Evolutionary conservation across 202 grass and related monocot species (phyloP).

Genomic region (Schoenoplectus triqueter): DNA sequence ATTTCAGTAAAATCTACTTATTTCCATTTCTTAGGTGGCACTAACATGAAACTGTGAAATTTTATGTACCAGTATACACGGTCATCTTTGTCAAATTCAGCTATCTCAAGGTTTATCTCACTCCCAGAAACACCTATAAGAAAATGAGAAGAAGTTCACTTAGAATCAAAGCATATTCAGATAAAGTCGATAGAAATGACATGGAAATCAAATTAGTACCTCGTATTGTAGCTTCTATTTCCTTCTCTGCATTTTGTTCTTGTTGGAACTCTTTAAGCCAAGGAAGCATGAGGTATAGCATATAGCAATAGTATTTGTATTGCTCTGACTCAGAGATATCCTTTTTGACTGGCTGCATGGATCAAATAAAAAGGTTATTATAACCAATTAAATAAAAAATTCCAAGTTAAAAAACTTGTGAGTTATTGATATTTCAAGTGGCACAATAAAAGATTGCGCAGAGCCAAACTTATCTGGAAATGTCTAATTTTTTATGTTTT

Average conservation of each 20-base stretch:
- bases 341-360: constrained; percentile 41
- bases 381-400: constrained; percentile 16
- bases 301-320: constrained; percentile 52
- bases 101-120: constrained; percentile 57
- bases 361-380: neutral
- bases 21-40: neutral
- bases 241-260: constrained; percentile 67
- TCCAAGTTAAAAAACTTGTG: neutral
- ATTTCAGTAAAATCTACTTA: constrained; percentile 6
- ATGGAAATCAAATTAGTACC: constrained; percentile 41
- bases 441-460: neutral
- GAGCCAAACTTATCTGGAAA: neutral
- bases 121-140: constrained; percentile 46
- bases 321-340: constrained; percentile 45
- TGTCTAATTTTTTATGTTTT: neutral
- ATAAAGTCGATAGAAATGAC: constrained; percentile 3
- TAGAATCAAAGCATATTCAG: neutral
- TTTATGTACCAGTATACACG: constrained; percentile 63
- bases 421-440: neutral
- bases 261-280: constrained; percentile 62
- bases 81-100: constrained; percentile 50
- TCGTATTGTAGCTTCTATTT: constrained; percentile 63
- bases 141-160: neutral
- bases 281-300: constrained; percentile 53
- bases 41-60: neutral